Evolutionary conservation across 192 early-diverging fungal genomes (phyloP).

Genomic region (Gamsiella multidivaricata): DNA sequence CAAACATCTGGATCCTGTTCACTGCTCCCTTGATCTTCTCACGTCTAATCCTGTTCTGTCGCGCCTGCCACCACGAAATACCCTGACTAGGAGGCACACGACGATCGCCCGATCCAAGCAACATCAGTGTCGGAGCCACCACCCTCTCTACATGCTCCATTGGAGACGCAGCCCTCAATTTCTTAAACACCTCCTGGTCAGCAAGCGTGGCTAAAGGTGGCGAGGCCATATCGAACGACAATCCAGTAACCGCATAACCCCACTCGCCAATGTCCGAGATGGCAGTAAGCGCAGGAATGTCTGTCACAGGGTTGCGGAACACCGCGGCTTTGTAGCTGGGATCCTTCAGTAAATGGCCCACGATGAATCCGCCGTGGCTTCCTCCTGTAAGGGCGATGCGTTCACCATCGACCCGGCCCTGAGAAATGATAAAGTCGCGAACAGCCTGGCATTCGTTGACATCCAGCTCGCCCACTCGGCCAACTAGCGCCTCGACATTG

Average conservation of each 20-base stretch:
- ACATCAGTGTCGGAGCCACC: constrained; percentile 70
- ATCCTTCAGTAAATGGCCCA: constrained; percentile 64
- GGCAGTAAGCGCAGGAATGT: constrained; percentile 55
- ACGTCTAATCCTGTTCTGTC: constrained; percentile 55
- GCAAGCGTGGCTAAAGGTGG: constrained; percentile 67
- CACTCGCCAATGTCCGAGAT: constrained; percentile 80
- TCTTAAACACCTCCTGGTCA: constrained; percentile 64
- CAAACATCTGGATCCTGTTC: constrained; percentile 65
- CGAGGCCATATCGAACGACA: constrained; percentile 60
- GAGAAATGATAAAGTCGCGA: constrained; percentile 53
- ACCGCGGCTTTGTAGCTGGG: constrained; percentile 70
- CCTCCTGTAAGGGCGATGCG: constrained; percentile 75
- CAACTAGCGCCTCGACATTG: constrained; percentile 69
- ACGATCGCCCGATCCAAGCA: constrained; percentile 74
- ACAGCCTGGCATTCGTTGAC: constrained; percentile 71
- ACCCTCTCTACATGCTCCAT: constrained; percentile 65
- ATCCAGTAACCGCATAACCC: constrained; percentile 75
- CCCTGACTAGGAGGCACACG: constrained; percentile 80
- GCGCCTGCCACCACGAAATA: constrained; percentile 55
- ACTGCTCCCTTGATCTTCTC: constrained; percentile 21
- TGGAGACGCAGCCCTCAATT: constrained; percentile 69
- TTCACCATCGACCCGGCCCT: constrained; percentile 57
- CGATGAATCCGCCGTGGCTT: constrained; percentile 78
- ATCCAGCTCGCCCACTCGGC: constrained; percentile 73
- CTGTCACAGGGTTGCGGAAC: constrained; percentile 78